phyloP scores from a whole-genome alignment of 148 eudicot species.

The Heliamphora exappendiculata region DNA sequence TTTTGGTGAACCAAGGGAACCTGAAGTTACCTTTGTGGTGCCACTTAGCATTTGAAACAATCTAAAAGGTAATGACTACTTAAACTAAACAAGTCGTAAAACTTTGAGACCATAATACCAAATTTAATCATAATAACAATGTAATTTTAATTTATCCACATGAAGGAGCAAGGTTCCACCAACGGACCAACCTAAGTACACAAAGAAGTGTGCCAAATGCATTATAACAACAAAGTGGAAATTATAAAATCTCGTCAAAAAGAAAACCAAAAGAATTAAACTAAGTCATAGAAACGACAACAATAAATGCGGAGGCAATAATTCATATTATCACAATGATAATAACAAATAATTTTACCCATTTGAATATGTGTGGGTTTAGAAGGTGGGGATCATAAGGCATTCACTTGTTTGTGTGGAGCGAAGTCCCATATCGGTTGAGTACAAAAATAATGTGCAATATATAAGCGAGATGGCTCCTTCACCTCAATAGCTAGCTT shows the following conservation, averaged over 20 bases:
- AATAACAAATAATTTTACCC: too few species aligned
- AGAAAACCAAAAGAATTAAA: too few species aligned
- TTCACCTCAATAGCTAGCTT: too few species aligned
- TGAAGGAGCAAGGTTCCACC: neutral
- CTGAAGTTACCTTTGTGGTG: neutral
- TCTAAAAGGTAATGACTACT: neutral
- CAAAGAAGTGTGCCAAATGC: neutral
- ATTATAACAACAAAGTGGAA: neutral
- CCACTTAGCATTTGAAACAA: neutral
- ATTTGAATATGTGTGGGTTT: too few species aligned
- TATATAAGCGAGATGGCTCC: too few species aligned
- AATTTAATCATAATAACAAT: neutral
- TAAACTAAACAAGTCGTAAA: neutral
- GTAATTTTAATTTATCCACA: neutral
- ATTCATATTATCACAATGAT: too few species aligned
- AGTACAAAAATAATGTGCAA: too few species aligned
- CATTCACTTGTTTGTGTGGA: too few species aligned
- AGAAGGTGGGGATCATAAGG: too few species aligned
- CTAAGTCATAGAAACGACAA: too few species aligned
- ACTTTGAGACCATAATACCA: neutral
- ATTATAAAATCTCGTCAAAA: neutral
- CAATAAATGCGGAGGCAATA: too few species aligned
- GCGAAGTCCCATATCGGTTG: too few species aligned
- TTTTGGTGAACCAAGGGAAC: neutral
- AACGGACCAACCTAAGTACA: neutral